Conservation (phyloP, 345 rosid species). For the Hibiscus tridactylites region DNA sequence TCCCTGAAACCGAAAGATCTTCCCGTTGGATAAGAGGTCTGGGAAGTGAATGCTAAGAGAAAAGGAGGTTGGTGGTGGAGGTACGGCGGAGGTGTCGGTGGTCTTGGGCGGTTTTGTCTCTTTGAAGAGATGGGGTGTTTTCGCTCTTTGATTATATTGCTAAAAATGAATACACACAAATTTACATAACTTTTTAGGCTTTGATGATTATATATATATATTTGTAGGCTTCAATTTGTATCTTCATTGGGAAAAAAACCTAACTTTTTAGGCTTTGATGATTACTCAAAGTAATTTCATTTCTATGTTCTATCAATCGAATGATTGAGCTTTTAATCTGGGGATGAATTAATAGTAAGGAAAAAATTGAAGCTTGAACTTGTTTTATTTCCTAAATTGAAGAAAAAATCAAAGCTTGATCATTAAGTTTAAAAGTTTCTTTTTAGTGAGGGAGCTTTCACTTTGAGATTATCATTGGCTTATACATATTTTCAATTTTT, state of each 20-base stretch:
- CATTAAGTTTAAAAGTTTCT: too few species aligned
- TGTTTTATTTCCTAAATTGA: not conserved
- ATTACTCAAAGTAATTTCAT: not conserved
- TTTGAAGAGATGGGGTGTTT: conserved; percentile 9
- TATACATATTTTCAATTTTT: too few species aligned
- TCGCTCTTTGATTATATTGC: not conserved
- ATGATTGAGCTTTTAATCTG: too few species aligned
- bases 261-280: not conserved
- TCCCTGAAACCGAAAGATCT: not conserved
- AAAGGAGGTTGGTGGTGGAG: not conserved
- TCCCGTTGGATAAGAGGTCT: too few species aligned
- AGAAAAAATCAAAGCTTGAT: too few species aligned
- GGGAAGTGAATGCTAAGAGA: too few species aligned
- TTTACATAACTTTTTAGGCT: not conserved
- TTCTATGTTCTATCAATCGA: not conserved
- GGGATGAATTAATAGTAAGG: too few species aligned
- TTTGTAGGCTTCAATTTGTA: too few species aligned
- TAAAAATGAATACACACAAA: too few species aligned
- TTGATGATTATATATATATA: too few species aligned
- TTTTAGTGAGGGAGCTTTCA: too few species aligned
- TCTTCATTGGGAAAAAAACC: not conserved
- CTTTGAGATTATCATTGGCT: too few species aligned
- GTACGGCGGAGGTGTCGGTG: not conserved
- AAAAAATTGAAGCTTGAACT: not conserved
- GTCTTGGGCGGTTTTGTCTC: not conserved